Conservation (phyloP, 2,329 filamentous ascomycete genomes). For the Colletotrichum sansevieriae region DNA sequence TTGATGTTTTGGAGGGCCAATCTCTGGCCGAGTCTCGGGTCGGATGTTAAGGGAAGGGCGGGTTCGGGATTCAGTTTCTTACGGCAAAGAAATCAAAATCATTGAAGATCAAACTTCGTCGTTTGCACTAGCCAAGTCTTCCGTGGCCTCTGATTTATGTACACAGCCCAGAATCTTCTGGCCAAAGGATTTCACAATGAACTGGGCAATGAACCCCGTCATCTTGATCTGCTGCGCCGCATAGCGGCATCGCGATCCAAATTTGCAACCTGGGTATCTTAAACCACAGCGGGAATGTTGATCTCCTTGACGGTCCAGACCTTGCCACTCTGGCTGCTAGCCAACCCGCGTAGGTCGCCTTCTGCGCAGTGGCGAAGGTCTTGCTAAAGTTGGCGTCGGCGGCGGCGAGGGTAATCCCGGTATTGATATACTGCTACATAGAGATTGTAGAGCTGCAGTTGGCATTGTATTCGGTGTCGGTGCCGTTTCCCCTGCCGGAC, state of each 20-base stretch:
- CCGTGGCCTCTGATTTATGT: not conserved
- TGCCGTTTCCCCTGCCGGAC: constrained; percentile 53
- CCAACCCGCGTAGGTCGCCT: constrained; percentile 19
- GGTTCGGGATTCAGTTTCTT: too few relatives aligned
- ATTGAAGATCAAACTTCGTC: not conserved
- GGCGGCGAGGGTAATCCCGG: constrained; percentile 13
- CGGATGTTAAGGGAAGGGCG: not conserved
- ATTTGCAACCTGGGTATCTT: rapidly evolving
- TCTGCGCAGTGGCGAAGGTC: constrained; percentile 25
- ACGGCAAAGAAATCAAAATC: not conserved
- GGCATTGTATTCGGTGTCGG: constrained; percentile 55
- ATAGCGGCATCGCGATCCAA: not conserved
- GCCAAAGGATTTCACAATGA: not conserved
- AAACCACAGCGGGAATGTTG: constrained; percentile 20
- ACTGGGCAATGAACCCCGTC: not conserved
- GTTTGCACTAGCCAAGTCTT: constrained; percentile 13
- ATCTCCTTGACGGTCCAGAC: constrained; percentile 32
- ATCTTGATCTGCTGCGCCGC: not conserved
- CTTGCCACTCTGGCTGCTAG: constrained; percentile 21
- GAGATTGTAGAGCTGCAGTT: constrained; percentile 53
- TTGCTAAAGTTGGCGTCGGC: constrained; percentile 17
- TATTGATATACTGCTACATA: constrained; percentile 49
- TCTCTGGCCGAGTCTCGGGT: not conserved
- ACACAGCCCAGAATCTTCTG: not conserved
- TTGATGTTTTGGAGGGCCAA: not conserved